Conservation (phyloP, 805 yeast species). For the Jamesozyma gamospora region DNA sequence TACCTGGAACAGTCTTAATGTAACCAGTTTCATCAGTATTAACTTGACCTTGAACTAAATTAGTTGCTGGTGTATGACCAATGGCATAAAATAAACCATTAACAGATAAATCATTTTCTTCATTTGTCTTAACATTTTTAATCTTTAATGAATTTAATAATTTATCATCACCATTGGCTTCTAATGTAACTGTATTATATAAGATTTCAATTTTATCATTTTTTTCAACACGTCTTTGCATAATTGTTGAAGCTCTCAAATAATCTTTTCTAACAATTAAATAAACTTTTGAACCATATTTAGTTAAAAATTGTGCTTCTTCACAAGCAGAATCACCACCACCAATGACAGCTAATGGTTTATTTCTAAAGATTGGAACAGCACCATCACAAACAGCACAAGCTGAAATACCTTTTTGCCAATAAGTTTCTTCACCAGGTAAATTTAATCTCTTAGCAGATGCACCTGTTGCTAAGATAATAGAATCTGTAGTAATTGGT, state of each 20-base stretch:
- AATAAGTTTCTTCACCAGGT: slow-evolving; percentile 95
- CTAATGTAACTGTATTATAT: slow-evolving; percentile 75
- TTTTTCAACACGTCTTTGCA: slow-evolving; percentile 84
- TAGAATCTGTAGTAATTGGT: slow-evolving; percentile 87
- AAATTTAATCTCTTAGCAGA: slow-evolving; percentile 88
- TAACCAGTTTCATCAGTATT: slow-evolving; percentile 85
- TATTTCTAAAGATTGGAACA: slow-evolving; percentile 95
- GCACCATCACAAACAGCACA: slow-evolving; percentile 99
- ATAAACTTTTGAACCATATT: slow-evolving; percentile 93
- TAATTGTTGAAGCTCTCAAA: slow-evolving; percentile 89
- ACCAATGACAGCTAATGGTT: slow-evolving; percentile 95
- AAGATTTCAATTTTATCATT: slow-evolving; percentile 87
- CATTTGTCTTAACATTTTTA: slow-evolving; percentile 63
- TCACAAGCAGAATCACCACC: slow-evolving; percentile 99
- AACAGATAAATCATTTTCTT: slow-evolving; percentile 58
- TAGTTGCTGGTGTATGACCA: slow-evolving; percentile 94
- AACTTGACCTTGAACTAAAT: slow-evolving; percentile 64
- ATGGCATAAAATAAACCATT: slow-evolving; percentile 96
- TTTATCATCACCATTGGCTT: slow-evolving; percentile 92
- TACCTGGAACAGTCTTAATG: slow-evolving; percentile 81
- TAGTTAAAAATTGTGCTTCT: slow-evolving; percentile 93
- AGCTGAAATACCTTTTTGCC: slow-evolving; percentile 99
- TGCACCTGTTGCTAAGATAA: slow-evolving; percentile 95
- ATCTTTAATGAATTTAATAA: slow-evolving; percentile 55
- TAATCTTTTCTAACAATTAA: slow-evolving; percentile 89